phyloP scores from a whole-genome alignment of 1,139 yeast genomes.

The Pichia sp. region DNA sequence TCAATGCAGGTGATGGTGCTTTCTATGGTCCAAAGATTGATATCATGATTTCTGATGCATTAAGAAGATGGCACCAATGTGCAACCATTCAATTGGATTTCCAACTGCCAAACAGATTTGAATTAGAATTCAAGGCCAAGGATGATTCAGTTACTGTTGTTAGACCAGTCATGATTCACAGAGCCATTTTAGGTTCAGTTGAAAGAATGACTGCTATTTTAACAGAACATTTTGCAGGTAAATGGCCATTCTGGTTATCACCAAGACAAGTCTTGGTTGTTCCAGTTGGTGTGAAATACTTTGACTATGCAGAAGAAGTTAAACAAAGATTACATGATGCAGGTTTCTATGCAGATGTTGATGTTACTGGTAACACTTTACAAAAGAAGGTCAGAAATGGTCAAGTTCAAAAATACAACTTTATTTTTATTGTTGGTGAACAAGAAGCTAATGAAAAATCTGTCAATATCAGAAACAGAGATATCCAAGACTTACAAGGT shows the following conservation, averaged over 20 bases:
- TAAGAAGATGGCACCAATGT: constrained; percentile 93
- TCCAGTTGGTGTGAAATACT: constrained; percentile 91
- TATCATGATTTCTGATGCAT: constrained; percentile 84
- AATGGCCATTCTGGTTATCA: constrained; percentile 98
- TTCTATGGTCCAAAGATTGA: constrained; percentile 99
- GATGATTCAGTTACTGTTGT: constrained; percentile 30
- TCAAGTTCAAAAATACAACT: constrained; percentile 86
- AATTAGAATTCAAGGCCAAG: constrained; percentile 52
- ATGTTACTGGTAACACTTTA: constrained; percentile 86
- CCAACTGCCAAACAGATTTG: constrained; percentile 91
- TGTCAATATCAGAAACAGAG: constrained; percentile 92
- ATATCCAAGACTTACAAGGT: constrained; percentile 76
- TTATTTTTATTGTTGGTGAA: constrained; percentile 93
- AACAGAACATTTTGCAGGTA: constrained; percentile 85
- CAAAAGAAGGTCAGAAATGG: constrained; percentile 97
- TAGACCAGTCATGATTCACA: constrained; percentile 85
- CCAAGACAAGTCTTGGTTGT: constrained; percentile 85
- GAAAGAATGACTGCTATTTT: constrained; percentile 89
- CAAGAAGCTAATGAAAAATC: constrained; percentile 71
- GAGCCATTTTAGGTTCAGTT: constrained; percentile 92
- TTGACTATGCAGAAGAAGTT: constrained; percentile 78
- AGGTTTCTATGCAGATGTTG: constrained; percentile 87
- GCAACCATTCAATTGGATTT: constrained; percentile 97
- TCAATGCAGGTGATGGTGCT: constrained; percentile 96
- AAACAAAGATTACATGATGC: constrained; percentile 57